A percentile compares a stretch with the other conserved stretches of the same genome.
Evolutionary conservation across 169 alveolate species (phyloP).

Genomic region (Cryptosporidium sp.): DNA sequence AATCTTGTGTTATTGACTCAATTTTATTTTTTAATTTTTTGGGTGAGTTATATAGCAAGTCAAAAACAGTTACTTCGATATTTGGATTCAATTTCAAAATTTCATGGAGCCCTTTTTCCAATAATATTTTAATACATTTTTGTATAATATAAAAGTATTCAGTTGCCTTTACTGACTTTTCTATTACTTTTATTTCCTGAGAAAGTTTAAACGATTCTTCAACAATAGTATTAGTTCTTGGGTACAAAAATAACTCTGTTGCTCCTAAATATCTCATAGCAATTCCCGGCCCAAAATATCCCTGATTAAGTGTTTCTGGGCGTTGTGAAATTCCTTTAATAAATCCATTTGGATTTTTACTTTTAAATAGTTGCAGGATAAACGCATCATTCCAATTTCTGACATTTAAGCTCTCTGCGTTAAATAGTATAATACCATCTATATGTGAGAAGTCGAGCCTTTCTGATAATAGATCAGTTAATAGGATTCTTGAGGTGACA

Average conservation of each 20-base stretch:
- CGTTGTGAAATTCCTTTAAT: constrained; percentile 78
- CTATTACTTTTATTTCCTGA: constrained; percentile 21
- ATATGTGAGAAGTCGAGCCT: constrained; percentile 68
- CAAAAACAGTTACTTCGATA: constrained; percentile 23
- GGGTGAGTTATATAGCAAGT: constrained; percentile 22
- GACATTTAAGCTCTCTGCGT: constrained; percentile 75
- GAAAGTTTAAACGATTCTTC: constrained; percentile 36
- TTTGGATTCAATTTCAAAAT: constrained; percentile 34
- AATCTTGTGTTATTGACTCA: constrained; percentile 35
- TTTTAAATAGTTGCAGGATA: constrained; percentile 74
- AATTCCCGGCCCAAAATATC: constrained; percentile 72
- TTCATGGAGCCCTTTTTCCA: constrained; percentile 65
- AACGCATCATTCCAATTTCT: constrained; percentile 78
- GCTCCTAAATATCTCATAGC: constrained; percentile 71
- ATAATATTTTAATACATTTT: constrained; percentile 6
- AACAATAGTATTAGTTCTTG: constrained; percentile 20
- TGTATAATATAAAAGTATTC: constrained; percentile 30
- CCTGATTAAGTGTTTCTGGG: constrained; percentile 64
- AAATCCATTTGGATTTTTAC: constrained; percentile 76
- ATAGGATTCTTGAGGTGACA: constrained; percentile 75
- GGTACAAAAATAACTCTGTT: constrained; percentile 18
- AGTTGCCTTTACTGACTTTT: constrained; percentile 64
- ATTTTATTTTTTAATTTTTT: constrained; percentile 29
- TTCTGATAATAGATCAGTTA: constrained; percentile 76
- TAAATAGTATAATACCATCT: constrained; percentile 73